Conservation (phyloP, 2,329 filamentous ascomycete genomes). For the Claviceps sp. region DNA sequence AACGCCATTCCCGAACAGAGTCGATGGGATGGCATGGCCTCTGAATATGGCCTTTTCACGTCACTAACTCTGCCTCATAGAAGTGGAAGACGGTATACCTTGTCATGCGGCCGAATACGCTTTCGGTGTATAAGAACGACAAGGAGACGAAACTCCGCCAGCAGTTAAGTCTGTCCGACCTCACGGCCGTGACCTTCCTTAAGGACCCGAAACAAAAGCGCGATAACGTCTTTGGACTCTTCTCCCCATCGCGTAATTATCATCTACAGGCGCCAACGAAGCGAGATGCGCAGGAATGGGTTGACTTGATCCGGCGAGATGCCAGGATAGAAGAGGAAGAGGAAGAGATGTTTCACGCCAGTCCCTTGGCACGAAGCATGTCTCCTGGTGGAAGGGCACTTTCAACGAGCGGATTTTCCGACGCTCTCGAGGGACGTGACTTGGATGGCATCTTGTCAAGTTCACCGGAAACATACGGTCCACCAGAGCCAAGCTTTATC, state of each 20-base stretch:
- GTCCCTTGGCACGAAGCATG: constrained; percentile 42
- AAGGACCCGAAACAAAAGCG: constrained; percentile 81
- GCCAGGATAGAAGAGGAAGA: constrained; percentile 82
- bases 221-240: constrained; percentile 80
- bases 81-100: constrained; percentile 85
- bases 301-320: constrained; percentile 63
- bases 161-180: constrained; percentile 75
- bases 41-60: constrained; percentile 2
- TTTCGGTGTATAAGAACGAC: constrained; percentile 87
- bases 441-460: constrained; percentile 38
- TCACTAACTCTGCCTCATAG: constrained; percentile 27
- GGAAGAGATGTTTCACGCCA: constrained; percentile 65
- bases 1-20: background rate
- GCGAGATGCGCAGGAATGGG: constrained; percentile 75
- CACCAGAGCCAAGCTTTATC: constrained; percentile 21
- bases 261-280: constrained; percentile 68
- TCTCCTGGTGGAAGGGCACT: constrained; percentile 17
- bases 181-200: constrained; percentile 80
- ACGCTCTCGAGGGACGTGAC: constrained; percentile 13
- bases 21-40: no score
- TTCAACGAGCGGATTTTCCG: constrained; percentile 2
- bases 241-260: constrained; percentile 81
- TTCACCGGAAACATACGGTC: constrained; percentile 43
- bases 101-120: constrained; percentile 76
- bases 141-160: constrained; percentile 82